These are phyloP conservation scores for Suillus fuscotomentosus DNA, from an alignment of 768 basidiomycete species.

Conservation along the genomic window DNA sequence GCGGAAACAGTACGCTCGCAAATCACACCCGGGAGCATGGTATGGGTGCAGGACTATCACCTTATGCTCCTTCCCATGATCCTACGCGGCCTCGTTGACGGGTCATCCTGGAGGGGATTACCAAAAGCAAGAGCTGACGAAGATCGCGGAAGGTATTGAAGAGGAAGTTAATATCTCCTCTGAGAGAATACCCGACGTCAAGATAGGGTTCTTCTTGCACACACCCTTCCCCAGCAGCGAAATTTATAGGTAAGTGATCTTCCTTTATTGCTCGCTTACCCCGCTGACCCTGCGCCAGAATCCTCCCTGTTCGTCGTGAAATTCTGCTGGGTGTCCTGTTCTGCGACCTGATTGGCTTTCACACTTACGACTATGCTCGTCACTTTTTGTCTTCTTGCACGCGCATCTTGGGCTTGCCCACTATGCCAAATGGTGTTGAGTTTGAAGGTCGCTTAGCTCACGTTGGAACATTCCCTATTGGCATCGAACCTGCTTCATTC, in stretches of 20 bases:
- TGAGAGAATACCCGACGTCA: slow-evolving; percentile 60
- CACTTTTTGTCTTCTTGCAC: slow-evolving; percentile 99
- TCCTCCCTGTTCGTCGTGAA: slow-evolving; percentile 94
- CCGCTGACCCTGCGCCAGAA: slow-evolving; percentile 45
- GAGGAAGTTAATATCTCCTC: slow-evolving; percentile 38
- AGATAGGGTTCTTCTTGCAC: slow-evolving; percentile 98
- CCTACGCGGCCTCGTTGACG: slow-evolving; percentile 85
- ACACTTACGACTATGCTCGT: slow-evolving; percentile 99
- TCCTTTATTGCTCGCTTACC: slow-evolving; percentile 10
- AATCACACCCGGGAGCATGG: slow-evolving; percentile 84
- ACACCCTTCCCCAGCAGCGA: slow-evolving; percentile 98
- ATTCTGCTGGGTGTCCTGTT: slow-evolving; percentile 95
- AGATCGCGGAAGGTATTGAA: slow-evolving; percentile 72
- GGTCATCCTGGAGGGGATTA: slow-evolving; percentile 56
- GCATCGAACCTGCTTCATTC: slow-evolving; percentile 94
- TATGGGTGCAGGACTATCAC: slow-evolving; percentile 99
- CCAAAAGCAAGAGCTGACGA: slow-evolving; percentile 58
- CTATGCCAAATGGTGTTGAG: slow-evolving; percentile 98
- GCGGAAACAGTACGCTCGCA: slow-evolving; percentile 85
- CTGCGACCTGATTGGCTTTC: slow-evolving; percentile 98
- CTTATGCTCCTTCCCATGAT: slow-evolving; percentile 98
- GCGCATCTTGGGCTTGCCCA: slow-evolving; percentile 89
- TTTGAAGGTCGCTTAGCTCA: slow-evolving; percentile 94
- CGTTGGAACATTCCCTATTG: slow-evolving; percentile 98
- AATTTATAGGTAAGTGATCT: slow-evolving; percentile 80